These are phyloP conservation scores for Trichoderma parareesei DNA, from an alignment of 495 filamentous ascomycete species.

Conservation along the genomic window DNA sequence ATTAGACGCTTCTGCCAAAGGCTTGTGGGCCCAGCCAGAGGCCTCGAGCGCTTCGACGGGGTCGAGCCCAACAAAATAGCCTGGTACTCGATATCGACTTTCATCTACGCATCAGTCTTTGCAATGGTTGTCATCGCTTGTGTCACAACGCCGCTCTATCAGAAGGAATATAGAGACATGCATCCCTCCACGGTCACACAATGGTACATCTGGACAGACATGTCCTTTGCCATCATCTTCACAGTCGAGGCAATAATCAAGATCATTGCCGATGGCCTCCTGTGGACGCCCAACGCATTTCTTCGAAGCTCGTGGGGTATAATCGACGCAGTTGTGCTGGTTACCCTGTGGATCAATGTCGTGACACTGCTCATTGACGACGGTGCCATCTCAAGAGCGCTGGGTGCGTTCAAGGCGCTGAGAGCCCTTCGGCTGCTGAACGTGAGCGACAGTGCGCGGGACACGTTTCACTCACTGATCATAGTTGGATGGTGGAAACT, in stretches of 20 bases:
- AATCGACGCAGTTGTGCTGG: constrained; percentile 85
- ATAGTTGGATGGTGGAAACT: constrained; percentile 91
- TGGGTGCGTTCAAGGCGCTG: constrained; percentile 98
- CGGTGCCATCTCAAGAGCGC: constrained; percentile 73
- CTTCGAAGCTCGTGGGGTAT: constrained; percentile 95
- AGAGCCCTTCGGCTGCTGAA: constrained; percentile 87
- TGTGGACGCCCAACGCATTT: constrained; percentile 96
- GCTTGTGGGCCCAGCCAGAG: constrained; percentile 87
- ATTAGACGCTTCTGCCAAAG: constrained; percentile 78
- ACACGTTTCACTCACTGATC: constrained; percentile 95
- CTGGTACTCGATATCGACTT: constrained; percentile 88
- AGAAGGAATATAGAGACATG: constrained; percentile 66
- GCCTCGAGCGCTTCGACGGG: constrained; percentile 75
- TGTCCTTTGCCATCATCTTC: constrained; percentile 84
- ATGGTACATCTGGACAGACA: constrained; percentile 91
- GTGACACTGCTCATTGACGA: constrained; percentile 67
- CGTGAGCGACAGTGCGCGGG: constrained; percentile 89
- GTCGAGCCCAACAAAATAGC: constrained; percentile 75
- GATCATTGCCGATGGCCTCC: constrained; percentile 90
- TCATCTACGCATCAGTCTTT: constrained; percentile 90
- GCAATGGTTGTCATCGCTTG: constrained; percentile 96
- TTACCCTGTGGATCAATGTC: constrained; percentile 96
- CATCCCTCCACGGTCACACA: constrained; percentile 50
- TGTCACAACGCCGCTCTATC: constrained; percentile 88
- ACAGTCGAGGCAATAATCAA: constrained; percentile 85